phyloP scores from a whole-genome alignment of 139 green algal genomes.

The Yamagishiella unicocca region DNA sequence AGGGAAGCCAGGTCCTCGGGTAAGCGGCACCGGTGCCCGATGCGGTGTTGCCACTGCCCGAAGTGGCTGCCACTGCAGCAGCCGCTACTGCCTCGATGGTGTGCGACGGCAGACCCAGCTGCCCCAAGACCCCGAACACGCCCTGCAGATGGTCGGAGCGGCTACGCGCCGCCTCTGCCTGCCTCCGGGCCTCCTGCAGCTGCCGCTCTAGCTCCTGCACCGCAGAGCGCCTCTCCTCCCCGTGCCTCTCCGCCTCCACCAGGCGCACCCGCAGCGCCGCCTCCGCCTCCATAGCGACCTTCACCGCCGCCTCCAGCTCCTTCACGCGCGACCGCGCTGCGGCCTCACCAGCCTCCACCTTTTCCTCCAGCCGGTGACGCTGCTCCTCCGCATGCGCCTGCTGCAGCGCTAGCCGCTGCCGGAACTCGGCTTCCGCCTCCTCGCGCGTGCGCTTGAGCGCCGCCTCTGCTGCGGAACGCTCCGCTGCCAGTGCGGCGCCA shows the following conservation, averaged over 20 bases:
- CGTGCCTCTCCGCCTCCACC: not conserved
- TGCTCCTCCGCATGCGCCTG: slow-evolving; percentile 2
- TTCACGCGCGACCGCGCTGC: not conserved
- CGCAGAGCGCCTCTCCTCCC: not conserved
- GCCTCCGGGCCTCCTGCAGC: not conserved
- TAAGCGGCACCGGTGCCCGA: too few species aligned
- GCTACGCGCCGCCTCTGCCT: not conserved
- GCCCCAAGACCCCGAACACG: not conserved
- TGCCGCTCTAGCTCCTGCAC: not conserved
- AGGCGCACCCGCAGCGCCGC: not conserved
- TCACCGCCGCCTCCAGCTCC: not conserved
- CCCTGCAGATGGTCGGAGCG: slow-evolving; percentile 14
- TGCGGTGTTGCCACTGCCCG: too few species aligned
- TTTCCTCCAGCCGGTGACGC: not conserved
- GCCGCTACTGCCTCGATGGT: not conserved
- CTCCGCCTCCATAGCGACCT: not conserved
- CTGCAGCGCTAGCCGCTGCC: not conserved
- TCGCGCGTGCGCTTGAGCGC: not conserved
- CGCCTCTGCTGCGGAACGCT: not conserved
- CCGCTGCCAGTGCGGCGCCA: not conserved
- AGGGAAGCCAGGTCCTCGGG: too few species aligned
- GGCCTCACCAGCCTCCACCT: not conserved
- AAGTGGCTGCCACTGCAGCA: not conserved
- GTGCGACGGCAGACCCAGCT: slow-evolving; percentile 5
- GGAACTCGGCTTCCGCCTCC: not conserved